Conservation (phyloP, 2,329 filamentous ascomycete species). For the Pseudopyrenochaeta lycopersici region DNA sequence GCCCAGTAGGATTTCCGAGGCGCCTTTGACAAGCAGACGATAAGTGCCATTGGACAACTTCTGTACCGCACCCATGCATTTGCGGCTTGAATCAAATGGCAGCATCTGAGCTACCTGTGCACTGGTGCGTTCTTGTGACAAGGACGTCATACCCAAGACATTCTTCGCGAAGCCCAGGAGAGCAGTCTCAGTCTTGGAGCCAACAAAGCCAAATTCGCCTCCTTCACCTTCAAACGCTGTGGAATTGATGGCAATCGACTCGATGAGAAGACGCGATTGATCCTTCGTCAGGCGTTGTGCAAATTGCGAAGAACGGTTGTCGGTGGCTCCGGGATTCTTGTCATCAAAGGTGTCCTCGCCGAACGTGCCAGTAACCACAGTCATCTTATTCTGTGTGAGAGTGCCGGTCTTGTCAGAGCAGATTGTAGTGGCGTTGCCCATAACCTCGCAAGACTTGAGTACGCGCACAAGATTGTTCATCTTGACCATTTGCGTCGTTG, state of each 20-base stretch:
- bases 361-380: conserved; percentile 73
- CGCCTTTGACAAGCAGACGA: conserved; percentile 63
- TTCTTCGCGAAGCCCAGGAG: conserved; percentile 74
- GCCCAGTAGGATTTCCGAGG: conserved; percentile 59
- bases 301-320: conserved; percentile 52
- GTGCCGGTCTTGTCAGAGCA: conserved; percentile 51
- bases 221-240: conserved; percentile 53
- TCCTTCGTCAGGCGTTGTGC: conserved; percentile 52
- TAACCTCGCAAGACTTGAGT: conserved; percentile 46
- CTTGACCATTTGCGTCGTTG: conserved; percentile 63
- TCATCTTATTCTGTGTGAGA: conserved; percentile 54
- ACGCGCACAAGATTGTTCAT: conserved; percentile 48
- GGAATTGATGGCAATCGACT: conserved; percentile 59
- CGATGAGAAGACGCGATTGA: conserved; percentile 58
- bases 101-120: conserved; percentile 64
- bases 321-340: conserved; percentile 61
- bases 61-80: conserved; percentile 75
- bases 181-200: conserved; percentile 81
- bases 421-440: conserved; percentile 48
- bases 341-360: conserved; percentile 60
- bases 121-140: conserved; percentile 69
- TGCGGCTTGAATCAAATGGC: conserved; percentile 70
- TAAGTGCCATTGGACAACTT: conserved; percentile 63
- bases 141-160: conserved; percentile 68
- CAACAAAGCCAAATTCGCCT: conserved; percentile 65